Evolutionary conservation across 2,329 filamentous ascomycete genomes (phyloP).

Genomic region (Xylariomycetidae sp.): DNA sequence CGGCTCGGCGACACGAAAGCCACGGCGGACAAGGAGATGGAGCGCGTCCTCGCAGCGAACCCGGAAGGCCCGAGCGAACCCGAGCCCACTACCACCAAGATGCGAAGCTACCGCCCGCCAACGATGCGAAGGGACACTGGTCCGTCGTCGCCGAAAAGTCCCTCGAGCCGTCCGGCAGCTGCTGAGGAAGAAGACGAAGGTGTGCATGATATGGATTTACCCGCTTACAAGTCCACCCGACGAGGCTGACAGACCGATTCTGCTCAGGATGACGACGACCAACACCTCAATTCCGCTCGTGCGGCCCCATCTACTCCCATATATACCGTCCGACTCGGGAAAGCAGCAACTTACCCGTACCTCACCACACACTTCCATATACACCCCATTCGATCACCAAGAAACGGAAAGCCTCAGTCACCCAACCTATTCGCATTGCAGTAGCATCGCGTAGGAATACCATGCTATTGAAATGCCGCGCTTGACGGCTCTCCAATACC

Average conservation of each 20-base stretch:
- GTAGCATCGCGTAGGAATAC: too few species aligned
- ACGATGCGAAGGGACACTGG: conserved; percentile 46
- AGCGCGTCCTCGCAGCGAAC: conserved; percentile 50
- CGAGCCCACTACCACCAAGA: conserved; percentile 31
- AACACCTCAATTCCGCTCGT: conserved; percentile 1
- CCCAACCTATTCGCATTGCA: too few species aligned
- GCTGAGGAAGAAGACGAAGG: conserved; percentile 17
- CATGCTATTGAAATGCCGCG: too few species aligned
- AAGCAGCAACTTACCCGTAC: too few species aligned
- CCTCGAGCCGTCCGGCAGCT: conserved; percentile 2
- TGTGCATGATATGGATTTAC: conserved; percentile 24
- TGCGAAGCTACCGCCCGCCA: conserved; percentile 47
- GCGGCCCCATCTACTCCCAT: conserved; percentile 6
- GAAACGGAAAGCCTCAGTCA: too few species aligned
- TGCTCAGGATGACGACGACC: too few species aligned
- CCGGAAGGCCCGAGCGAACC: conserved; percentile 20
- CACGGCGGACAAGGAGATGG: conserved; percentile 55
- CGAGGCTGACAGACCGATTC: conserved; percentile 16
- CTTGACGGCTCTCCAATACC: too few species aligned
- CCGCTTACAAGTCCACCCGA: conserved; percentile 18
- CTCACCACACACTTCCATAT: too few species aligned
- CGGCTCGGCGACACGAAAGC: conserved; percentile 61
- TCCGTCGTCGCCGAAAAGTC: conserved; percentile 20
- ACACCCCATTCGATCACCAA: too few species aligned
- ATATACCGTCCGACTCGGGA: conserved; percentile 5